Evolutionary conservation across 192 early-diverging fungal genomes (phyloP), one percentile per base, ranked within the genome.

Genomic region (Coemansia sp.): DNA sequence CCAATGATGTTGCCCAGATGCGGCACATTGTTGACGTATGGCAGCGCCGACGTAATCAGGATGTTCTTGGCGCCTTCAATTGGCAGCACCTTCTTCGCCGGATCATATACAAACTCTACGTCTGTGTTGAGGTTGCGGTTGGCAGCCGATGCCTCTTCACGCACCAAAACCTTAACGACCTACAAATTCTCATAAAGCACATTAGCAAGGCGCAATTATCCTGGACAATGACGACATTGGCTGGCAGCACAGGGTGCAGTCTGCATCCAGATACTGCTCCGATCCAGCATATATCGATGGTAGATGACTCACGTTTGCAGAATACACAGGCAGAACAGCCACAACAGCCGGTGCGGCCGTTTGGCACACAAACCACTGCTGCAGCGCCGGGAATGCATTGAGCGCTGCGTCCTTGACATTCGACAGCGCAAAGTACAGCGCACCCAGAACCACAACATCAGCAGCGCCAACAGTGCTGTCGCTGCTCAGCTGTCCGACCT

Each of bases 1-100:
- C 97, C 97, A 70, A 99, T 93, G 74, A 99, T 92, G 85, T 99
- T 99, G 62, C 97, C 97, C 69, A 99, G 85, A 66, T 99, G 97
- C 39, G 97, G 97, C 50, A 98, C 88, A 72, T 99, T 99, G 88
- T 99, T 99, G 43, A 96, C 94, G 68, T 98, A 99, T 13, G 97
- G 95, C 60, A 99, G 84, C 7, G 97, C 97, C 39, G 88, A 91
- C 9, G 97, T 99, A 66, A 99, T 90, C 68, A 99, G 82, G 29
- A 99, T 78, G 81, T 99, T 99, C 57, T 88, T 85, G n/a, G 43
- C 71, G 9, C 64, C 80, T 1, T 62, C 61, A 10, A 63, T 35
- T 1, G 80, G 80, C 11, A 82, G 72, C 27, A 82, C 68, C 2
- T 24, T 65, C 52, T 66, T 49, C 12, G 62, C 38, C 12, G 65